Evolutionary conservation across 306 rosid genomes (phyloP), one percentile per base, ranked within the genome.

Genomic region (Inga oerstediana): DNA sequence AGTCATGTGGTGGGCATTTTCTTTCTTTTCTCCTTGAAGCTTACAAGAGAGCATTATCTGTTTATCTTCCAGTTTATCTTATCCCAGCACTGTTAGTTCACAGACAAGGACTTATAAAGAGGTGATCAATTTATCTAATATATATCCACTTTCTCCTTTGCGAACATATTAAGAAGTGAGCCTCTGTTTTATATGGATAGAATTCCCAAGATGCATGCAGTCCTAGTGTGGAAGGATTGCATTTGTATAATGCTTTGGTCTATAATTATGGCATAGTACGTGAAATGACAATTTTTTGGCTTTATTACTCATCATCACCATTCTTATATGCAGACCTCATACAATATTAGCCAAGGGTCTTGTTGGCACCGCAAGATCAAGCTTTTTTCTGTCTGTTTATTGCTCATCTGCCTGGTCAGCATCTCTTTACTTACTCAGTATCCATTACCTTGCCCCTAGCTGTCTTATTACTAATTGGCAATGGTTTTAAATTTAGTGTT

Each of bases 51-150:
- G 92, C 96, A 9, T 52, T 92, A 79, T 91, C 93, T 0, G 96
- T 92, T 72, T 92, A 92, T 83, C 91, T 92, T 59, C 96, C 93
- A 10, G 93, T 92, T 11, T 90, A 92, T 84, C 82, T 92, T 82
- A 79, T 90, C 80, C 96, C 96, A 48, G 96, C 96, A 35, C 88
- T 92, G 39, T 82, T 92, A 82, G 96, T 90, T 84, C 96, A 90
- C 75, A 89, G 93, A 70, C 84, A 88, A 83, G 92, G 79, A 75
- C 88, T 92, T 78, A 27, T 79, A 83, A 87, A 92, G 79, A 88
- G 92, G 96, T 90, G 67, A 89, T 64, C 65, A 34, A 37, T 56
- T 56, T 37, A 51, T 54, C 46, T 54, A 67, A 75, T 27, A 10
- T 67, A 15, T 52, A 19, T 52, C 51, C 19, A 2, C 32, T 37